Conservation (phyloP, 106 monocot species). For the Dendrobium huoshanense region DNA sequence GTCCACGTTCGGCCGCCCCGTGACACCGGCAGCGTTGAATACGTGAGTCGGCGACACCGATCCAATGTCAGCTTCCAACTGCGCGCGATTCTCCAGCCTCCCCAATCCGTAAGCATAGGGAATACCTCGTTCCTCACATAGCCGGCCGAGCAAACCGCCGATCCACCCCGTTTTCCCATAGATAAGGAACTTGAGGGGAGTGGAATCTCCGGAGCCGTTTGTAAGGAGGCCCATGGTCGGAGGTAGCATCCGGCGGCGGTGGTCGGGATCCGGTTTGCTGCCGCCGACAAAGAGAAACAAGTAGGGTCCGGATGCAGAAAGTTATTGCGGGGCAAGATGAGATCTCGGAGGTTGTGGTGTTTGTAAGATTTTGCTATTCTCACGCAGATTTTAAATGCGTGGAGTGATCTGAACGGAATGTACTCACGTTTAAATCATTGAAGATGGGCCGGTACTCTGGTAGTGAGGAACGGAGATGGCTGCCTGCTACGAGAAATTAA, state of each 20-base stretch:
- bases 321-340: neutral
- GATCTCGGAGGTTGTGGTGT: no score
- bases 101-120: conserved; percentile 42
- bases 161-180: conserved; percentile 83
- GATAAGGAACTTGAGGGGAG: conserved; percentile 54
- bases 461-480: no score
- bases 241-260: neutral
- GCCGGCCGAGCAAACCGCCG: conserved; percentile 59
- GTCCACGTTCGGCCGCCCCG: conserved; percentile 82
- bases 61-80: conserved; percentile 44
- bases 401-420: no score
- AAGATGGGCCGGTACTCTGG: no score
- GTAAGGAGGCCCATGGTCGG: conserved; percentile 22
- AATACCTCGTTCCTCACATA: conserved; percentile 46
- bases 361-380: no score
- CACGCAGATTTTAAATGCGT: no score
- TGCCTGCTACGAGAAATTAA: no score
- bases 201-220: conserved; percentile 15
- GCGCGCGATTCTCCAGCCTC: conserved; percentile 45
- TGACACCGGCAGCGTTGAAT: conserved; percentile 79
- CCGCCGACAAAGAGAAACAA: neutral
- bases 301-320: neutral
- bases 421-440: no score
- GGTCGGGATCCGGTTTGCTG: neutral
- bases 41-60: conserved; percentile 53